Evolutionary conservation across 495 filamentous ascomycete species (phyloP).

Genomic region (Tuber aestivum): DNA sequence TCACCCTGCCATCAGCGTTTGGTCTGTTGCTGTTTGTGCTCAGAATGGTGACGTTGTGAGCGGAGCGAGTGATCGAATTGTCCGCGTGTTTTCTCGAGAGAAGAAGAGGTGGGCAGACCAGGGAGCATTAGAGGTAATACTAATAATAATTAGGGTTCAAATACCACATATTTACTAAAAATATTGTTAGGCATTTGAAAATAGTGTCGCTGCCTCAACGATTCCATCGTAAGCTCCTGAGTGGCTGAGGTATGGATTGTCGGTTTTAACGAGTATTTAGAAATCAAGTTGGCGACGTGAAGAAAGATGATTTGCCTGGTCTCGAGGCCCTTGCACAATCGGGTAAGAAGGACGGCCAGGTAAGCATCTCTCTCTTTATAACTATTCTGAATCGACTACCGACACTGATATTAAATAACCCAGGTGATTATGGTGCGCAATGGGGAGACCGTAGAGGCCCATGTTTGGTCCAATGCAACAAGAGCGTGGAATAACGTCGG

Average conservation of each 20-base stretch:
- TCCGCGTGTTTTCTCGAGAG: conserved; percentile 75
- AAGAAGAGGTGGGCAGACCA: conserved; percentile 61
- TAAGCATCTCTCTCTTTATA: conserved; percentile 44
- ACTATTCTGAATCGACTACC: neutral
- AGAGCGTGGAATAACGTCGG: conserved; percentile 79
- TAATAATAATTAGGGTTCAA: neutral
- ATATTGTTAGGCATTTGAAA: conserved; percentile 58
- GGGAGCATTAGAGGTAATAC: conserved; percentile 46
- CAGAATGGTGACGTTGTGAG: conserved; percentile 86
- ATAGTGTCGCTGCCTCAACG: conserved; percentile 69
- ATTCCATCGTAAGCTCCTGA: conserved; percentile 64
- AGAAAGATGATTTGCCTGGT: conserved; percentile 83
- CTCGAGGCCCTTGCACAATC: conserved; percentile 76
- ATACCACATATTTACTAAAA: neutral
- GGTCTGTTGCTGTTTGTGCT: conserved; percentile 73
- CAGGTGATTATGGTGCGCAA: conserved; percentile 69
- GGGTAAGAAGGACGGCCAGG: conserved; percentile 88
- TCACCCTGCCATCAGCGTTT: conserved; percentile 94
- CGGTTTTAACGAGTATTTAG: conserved; percentile 19
- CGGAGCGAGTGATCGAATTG: conserved; percentile 82
- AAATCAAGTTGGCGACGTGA: conserved; percentile 62
- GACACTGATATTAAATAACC: neutral
- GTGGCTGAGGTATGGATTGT: neutral
- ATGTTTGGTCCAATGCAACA: conserved; percentile 67
- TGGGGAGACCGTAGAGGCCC: conserved; percentile 66